These are phyloP conservation scores for Huiozyma naganishii DNA, from an alignment of 805 yeast genomes.

Conservation along the genomic window DNA sequence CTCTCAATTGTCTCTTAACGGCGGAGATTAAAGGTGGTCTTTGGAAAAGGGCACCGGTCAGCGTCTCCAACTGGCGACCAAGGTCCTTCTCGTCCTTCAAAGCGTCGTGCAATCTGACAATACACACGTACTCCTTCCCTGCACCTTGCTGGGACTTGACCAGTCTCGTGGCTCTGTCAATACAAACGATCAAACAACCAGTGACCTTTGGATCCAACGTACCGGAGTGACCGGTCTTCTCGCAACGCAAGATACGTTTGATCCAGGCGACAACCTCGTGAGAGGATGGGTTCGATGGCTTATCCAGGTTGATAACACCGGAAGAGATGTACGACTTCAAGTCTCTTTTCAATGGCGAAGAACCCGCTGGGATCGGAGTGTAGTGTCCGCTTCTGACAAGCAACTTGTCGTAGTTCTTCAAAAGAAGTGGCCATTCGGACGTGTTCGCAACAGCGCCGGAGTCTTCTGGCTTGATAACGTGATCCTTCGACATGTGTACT, in stretches of 20 bases:
- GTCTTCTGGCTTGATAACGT: constrained; percentile 79
- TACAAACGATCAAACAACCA: constrained; percentile 95
- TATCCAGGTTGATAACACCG: constrained; percentile 95
- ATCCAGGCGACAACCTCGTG: constrained; percentile 99
- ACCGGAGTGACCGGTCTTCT: constrained; percentile 98
- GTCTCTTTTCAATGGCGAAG: constrained; percentile 91
- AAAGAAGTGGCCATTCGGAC: constrained; percentile 88
- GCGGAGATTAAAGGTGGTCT: constrained; percentile 99
- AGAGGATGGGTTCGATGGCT: constrained; percentile 96
- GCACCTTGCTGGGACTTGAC: constrained; percentile 99
- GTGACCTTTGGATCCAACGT: constrained; percentile 98
- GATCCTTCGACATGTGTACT: constrained; percentile 48
- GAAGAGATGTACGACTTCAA: constrained; percentile 79
- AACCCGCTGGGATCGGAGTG: constrained; percentile 93
- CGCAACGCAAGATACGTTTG: constrained; percentile 87
- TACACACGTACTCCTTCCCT: constrained; percentile 98
- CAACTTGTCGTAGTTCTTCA: constrained; percentile 88
- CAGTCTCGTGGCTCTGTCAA: constrained; percentile 95
- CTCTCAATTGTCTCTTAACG: constrained; percentile 97
- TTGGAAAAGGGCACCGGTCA: constrained; percentile 98
- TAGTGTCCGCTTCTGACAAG: constrained; percentile 94
- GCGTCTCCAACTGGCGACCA: constrained; percentile 78
- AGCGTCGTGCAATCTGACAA: constrained; percentile 89
- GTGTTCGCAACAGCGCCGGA: constrained; percentile 74
- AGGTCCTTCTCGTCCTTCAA: constrained; percentile 83